Evolutionary conservation across 495 filamentous ascomycete species (phyloP).

Genomic region (Aspergillus conjunctus): DNA sequence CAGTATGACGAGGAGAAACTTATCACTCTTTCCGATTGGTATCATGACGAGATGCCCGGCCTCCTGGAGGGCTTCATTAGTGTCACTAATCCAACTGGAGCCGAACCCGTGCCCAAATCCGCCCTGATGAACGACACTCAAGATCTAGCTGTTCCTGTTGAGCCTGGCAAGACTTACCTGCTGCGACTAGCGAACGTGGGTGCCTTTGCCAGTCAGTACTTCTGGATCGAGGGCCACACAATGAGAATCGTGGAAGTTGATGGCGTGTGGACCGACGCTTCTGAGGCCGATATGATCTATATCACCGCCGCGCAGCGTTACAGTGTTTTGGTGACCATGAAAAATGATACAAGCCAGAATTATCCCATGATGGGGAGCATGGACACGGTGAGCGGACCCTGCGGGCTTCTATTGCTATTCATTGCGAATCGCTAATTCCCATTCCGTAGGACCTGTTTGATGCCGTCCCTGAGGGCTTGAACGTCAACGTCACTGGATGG

Average conservation of each 20-base stretch:
- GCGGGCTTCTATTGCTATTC: not conserved
- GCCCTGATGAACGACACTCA: slow-evolving; percentile 66
- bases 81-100: slow-evolving; percentile 6
- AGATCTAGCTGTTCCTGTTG: slow-evolving; percentile 37
- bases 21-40: slow-evolving; percentile 63
- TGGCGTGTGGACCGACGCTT: slow-evolving; percentile 60
- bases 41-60: slow-evolving; percentile 51
- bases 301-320: slow-evolving; percentile 67
- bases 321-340: slow-evolving; percentile 60
- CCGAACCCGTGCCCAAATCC: slow-evolving; percentile 63
- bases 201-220: slow-evolving; percentile 42
- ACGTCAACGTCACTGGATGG: slow-evolving; percentile 77
- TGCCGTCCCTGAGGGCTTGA: slow-evolving; percentile 59
- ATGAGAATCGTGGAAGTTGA: slow-evolving; percentile 67
- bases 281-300: slow-evolving; percentile 54
- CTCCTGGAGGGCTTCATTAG: slow-evolving; percentile 47
- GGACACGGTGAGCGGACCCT: slow-evolving; percentile 44
- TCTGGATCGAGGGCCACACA: slow-evolving; percentile 53
- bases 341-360: slow-evolving; percentile 40
- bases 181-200: slow-evolving; percentile 67
- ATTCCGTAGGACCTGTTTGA: slow-evolving; percentile 68
- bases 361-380: slow-evolving; percentile 54
- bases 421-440: not conserved
- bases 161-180: slow-evolving; percentile 55
- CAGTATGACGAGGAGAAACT: slow-evolving; percentile 64